A percentile compares a stretch with the other conserved stretches of the same genome.
phyloP scores from a whole-genome alignment of 1,284 basidiomycete species.

The Cronartium ribicola region DNA sequence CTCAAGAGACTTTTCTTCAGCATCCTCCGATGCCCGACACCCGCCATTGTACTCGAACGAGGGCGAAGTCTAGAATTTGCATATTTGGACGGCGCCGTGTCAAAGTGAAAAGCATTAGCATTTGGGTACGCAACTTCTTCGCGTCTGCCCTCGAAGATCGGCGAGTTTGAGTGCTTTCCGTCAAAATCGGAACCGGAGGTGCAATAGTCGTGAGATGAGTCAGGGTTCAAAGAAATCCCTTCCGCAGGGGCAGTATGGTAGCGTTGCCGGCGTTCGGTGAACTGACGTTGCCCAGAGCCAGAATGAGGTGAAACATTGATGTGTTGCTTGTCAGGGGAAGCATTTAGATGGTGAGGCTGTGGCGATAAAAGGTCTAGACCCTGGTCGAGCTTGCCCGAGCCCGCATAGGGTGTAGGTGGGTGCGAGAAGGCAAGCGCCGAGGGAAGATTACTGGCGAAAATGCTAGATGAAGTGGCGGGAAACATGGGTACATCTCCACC shows the following conservation, averaged over 20 bases:
- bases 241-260: slow-evolving; percentile 35
- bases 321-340: not conserved
- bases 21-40: not conserved
- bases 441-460: slow-evolving; percentile 1
- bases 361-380: slow-evolving; percentile 10
- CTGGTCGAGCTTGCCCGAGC: not conserved
- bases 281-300: not conserved
- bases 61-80: slow-evolving; percentile 18
- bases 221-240: slow-evolving; percentile 15
- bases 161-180: not conserved
- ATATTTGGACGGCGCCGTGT: slow-evolving; percentile 6
- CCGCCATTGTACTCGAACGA: slow-evolving; percentile 37
- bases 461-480: not conserved
- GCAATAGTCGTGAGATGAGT: not conserved
- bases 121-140: slow-evolving; percentile 18
- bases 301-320: not conserved
- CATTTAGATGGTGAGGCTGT: not conserved
- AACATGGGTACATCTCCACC: not conserved
- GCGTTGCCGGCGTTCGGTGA: slow-evolving; percentile 22
- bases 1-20: slow-evolving; percentile 10
- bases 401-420: not conserved
- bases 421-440: slow-evolving; percentile 31
- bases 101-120: slow-evolving; percentile 3
- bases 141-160: not conserved
- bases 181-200: not conserved